phyloP scores from a whole-genome alignment of 2,329 filamentous ascomycete species.

The Penicillium verrucosum region DNA sequence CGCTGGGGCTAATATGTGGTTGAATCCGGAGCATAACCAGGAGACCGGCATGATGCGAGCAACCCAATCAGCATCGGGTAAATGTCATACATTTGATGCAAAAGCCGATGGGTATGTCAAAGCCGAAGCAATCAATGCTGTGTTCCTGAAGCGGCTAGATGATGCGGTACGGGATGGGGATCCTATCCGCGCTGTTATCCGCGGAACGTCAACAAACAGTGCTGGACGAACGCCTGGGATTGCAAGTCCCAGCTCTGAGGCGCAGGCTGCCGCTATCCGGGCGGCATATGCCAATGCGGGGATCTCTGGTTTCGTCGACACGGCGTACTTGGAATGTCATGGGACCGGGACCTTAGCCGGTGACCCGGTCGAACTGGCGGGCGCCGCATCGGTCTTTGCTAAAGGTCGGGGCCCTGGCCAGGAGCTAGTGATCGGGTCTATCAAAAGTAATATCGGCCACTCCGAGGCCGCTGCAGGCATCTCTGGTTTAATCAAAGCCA shows the following conservation, averaged over 20 bases:
- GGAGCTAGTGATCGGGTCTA: neutral
- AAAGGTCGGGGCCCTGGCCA: neutral
- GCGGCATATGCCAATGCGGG: slow-evolving; percentile 23
- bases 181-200: neutral
- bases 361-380: neutral
- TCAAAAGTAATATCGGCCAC: neutral
- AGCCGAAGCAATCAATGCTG: neutral
- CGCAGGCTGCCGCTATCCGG: slow-evolving; percentile 28
- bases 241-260: slow-evolving; percentile 35
- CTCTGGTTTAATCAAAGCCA: neutral
- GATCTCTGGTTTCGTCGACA: neutral
- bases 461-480: neutral
- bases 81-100: neutral
- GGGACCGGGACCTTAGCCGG: neutral
- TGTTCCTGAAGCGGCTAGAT: neutral
- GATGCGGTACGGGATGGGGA: neutral
- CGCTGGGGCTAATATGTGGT: slow-evolving; percentile 25
- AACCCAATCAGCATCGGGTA: neutral
- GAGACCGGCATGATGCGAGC: neutral
- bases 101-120: neutral
- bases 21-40: slow-evolving; percentile 22
- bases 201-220: slow-evolving; percentile 34
- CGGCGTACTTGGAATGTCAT: neutral
- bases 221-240: slow-evolving; percentile 45
- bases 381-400: neutral